Conservation (phyloP, 1,284 basidiomycete species). For the Xerocomus minutiporus region DNA sequence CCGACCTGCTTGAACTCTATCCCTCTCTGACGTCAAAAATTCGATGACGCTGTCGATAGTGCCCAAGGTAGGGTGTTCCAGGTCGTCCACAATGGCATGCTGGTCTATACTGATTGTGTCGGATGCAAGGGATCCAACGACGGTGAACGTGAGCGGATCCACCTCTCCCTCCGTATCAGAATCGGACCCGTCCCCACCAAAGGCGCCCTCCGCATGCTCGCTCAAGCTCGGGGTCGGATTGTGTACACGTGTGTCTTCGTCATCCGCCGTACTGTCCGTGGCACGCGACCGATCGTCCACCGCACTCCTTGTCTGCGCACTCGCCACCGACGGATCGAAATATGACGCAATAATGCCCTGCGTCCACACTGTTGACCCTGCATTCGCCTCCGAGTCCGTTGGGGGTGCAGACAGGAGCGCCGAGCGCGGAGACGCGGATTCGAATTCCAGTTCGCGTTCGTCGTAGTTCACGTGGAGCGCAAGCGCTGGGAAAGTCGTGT, state of each 20-base stretch:
- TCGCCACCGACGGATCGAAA: slow-evolving; percentile 23
- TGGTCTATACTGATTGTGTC: slow-evolving; percentile 6
- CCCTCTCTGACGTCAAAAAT: slow-evolving; percentile 31
- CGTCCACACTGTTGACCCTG: slow-evolving; percentile 61
- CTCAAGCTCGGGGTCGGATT: not conserved
- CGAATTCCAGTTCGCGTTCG: slow-evolving; percentile 21
- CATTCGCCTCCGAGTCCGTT: slow-evolving; percentile 43
- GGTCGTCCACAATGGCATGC: slow-evolving; percentile 11
- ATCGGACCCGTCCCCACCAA: slow-evolving; percentile 21
- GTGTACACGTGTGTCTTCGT: slow-evolving; percentile 1
- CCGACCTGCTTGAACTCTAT: slow-evolving; percentile 29
- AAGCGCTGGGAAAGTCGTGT: slow-evolving; percentile 13
- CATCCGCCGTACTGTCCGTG: slow-evolving; percentile 20
- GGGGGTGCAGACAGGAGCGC: slow-evolving; percentile 13
- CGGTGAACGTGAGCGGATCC: slow-evolving; percentile 22
- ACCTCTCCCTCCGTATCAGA: slow-evolving; percentile 34
- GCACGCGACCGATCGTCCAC: slow-evolving; percentile 26
- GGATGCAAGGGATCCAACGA: slow-evolving; percentile 24
- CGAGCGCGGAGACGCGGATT: slow-evolving; percentile 30
- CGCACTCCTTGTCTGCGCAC: slow-evolving; percentile 28
- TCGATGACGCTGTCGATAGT: slow-evolving; percentile 34
- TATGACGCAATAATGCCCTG: slow-evolving; percentile 58
- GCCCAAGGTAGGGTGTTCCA: slow-evolving; percentile 30
- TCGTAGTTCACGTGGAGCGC: slow-evolving; percentile 17
- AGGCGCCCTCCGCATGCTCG: slow-evolving; percentile 3